Evolutionary conservation across 2,329 filamentous ascomycete species (phyloP).

Genomic region (Sclerotinia spermophila): DNA sequence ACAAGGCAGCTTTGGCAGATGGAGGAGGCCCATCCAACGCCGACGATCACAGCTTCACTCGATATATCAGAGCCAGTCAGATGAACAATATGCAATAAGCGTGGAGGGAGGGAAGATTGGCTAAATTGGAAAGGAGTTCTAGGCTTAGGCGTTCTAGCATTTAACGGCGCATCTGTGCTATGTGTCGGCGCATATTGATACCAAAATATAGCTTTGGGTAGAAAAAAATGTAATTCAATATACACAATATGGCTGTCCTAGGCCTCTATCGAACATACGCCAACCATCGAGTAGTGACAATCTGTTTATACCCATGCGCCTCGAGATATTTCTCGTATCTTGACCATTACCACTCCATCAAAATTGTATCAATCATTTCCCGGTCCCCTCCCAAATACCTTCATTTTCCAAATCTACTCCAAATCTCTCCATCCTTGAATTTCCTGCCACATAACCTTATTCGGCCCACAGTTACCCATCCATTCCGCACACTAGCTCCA

Average conservation of each 20-base stretch:
- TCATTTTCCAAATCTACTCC: conserved; percentile 3
- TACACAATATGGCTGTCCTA: conserved; percentile 2
- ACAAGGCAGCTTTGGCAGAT: conserved; percentile 68
- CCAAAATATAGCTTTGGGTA: conserved; percentile 6
- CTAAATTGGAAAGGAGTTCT: conserved; percentile 11
- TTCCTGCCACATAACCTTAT: neutral
- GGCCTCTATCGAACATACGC: conserved; percentile 5
- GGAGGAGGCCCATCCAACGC: conserved; percentile 42
- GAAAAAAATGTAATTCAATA: conserved; percentile 8
- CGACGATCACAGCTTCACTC: conserved; percentile 37
- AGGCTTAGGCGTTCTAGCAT: conserved; percentile 32
- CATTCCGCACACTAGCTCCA: neutral
- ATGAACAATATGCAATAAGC: conserved; percentile 26
- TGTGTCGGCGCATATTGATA: conserved; percentile 13
- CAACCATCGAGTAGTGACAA: conserved; percentile 9
- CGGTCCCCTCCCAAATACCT: neutral
- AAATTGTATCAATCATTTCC: conserved; percentile 3
- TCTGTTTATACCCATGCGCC: conserved; percentile 19
- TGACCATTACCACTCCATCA: conserved; percentile 7
- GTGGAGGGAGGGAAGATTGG: conserved; percentile 25
- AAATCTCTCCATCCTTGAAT: conserved; percentile 1
- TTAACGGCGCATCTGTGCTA: conserved; percentile 35
- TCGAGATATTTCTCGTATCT: conserved; percentile 16
- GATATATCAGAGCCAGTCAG: conserved; percentile 37
- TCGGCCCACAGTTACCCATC: neutral